phyloP scores from a whole-genome alignment of 2,329 filamentous ascomycete genomes.

The Salinomyces thailandicus region DNA sequence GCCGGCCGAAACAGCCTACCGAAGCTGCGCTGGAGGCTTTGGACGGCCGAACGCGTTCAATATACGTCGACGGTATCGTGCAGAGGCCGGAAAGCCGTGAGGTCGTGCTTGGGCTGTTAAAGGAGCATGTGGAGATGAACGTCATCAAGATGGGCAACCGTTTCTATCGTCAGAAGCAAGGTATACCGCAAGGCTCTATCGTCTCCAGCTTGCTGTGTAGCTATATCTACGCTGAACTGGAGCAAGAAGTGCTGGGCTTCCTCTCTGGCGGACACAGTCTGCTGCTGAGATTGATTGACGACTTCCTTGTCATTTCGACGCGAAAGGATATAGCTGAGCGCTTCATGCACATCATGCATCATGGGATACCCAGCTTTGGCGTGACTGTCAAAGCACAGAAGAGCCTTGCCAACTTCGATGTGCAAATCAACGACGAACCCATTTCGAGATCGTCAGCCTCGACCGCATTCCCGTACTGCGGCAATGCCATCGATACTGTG shows the following conservation, averaged over 20 bases:
- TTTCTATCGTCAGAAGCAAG: slow-evolving; percentile 74
- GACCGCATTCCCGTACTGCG: slow-evolving; percentile 79
- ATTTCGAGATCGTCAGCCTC: slow-evolving; percentile 38
- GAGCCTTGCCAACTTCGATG: slow-evolving; percentile 73
- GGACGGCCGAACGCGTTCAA: slow-evolving; percentile 46
- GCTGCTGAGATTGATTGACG: slow-evolving; percentile 76
- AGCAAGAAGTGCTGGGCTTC: slow-evolving; percentile 59
- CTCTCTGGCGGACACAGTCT: slow-evolving; percentile 47
- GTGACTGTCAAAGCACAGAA: slow-evolving; percentile 67
- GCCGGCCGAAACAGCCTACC: slow-evolving; percentile 21
- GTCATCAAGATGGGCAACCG: slow-evolving; percentile 81
- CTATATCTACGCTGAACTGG: slow-evolving; percentile 88
- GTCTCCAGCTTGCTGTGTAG: slow-evolving; percentile 82
- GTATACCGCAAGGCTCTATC: slow-evolving; percentile 89
- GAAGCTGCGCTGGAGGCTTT: slow-evolving; percentile 13
- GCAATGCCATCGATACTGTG: slow-evolving; percentile 60
- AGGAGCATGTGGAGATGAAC: slow-evolving; percentile 73
- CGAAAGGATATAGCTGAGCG: slow-evolving; percentile 53
- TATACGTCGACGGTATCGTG: slow-evolving; percentile 64
- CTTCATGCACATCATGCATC: slow-evolving; percentile 74
- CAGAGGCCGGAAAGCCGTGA: slow-evolving; percentile 47
- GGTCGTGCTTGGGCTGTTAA: slow-evolving; percentile 57
- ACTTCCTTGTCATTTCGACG: slow-evolving; percentile 81
- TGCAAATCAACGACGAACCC: slow-evolving; percentile 43
- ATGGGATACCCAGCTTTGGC: slow-evolving; percentile 68